These are phyloP conservation scores for Obba rivulosa DNA, from an alignment of 768 basidiomycete species.

Conservation along the genomic window DNA sequence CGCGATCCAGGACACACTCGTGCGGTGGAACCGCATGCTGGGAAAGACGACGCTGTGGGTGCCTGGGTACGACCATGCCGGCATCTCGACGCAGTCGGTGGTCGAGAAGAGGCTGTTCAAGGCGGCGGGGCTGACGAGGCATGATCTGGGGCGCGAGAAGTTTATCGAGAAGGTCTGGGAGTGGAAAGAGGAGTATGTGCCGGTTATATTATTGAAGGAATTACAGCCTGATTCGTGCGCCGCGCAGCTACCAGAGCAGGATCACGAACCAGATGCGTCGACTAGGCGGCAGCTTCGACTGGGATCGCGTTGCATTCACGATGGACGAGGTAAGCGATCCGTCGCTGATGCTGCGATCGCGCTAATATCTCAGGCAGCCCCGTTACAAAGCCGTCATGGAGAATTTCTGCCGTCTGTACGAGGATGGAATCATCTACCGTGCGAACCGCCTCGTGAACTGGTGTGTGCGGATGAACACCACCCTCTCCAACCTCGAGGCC, in stretches of 20 bases:
- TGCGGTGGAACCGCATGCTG: constrained; percentile 97
- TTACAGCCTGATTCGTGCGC: background rate
- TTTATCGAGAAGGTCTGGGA: constrained; percentile 89
- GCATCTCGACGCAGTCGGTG: constrained; percentile 96
- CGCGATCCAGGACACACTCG: constrained; percentile 84
- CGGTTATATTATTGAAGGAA: constrained; percentile 1
- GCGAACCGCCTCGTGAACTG: constrained; percentile 97
- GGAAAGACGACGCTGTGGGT: constrained; percentile 86
- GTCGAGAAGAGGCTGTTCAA: constrained; percentile 93
- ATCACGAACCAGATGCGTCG: constrained; percentile 87
- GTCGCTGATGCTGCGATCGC: background rate
- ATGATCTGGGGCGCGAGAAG: constrained; percentile 91
- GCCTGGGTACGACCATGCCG: constrained; percentile 97
- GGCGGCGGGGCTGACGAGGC: constrained; percentile 71
- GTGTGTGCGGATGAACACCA: constrained; percentile 95
- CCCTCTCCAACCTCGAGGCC: constrained; percentile 95
- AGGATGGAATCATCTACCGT: constrained; percentile 89
- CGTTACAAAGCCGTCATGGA: constrained; percentile 87
- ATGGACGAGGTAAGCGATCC: constrained; percentile 70
- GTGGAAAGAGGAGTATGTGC: constrained; percentile 92
- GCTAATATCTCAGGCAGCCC: constrained; percentile 31
- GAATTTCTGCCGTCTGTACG: constrained; percentile 85
- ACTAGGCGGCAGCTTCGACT: constrained; percentile 91
- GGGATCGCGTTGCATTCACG: constrained; percentile 92
- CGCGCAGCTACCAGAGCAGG: constrained; percentile 76